Conservation (phyloP, 108 stramenopile species). For the Pseudonitzschia multistriata region DNA sequence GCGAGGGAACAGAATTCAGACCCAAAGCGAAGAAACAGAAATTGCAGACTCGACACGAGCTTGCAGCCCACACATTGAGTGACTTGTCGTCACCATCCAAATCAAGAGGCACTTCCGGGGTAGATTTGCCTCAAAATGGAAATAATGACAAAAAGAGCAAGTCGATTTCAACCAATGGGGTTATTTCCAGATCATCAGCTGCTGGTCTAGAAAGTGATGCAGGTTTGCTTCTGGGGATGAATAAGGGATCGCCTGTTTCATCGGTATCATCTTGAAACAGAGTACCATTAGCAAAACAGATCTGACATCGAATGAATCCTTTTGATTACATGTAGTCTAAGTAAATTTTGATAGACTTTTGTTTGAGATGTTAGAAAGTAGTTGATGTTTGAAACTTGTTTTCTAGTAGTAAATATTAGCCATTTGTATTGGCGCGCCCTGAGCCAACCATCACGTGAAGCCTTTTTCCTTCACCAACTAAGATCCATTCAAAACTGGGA, state of each 20-base stretch:
- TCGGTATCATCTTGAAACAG: conserved; percentile 13
- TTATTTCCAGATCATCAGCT: not conserved
- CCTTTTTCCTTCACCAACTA: conserved; percentile 12
- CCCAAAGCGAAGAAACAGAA: conserved; percentile 12
- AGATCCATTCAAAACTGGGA: conserved; percentile 6
- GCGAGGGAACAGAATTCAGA: conserved; percentile 1
- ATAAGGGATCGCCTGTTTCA: conserved; percentile 34
- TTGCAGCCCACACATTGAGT: conserved; percentile 38
- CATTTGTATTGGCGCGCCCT: not conserved
- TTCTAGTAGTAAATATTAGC: not conserved
- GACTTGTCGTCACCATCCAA: conserved; percentile 17
- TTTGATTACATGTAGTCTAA: not conserved
- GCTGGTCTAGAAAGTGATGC: conserved; percentile 35
- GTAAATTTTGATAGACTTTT: not conserved
- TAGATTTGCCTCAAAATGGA: conserved; percentile 4
- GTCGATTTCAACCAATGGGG: not conserved
- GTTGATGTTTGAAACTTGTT: not conserved
- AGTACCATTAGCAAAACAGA: not conserved
- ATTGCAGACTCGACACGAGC: conserved; percentile 12
- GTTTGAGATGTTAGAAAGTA: no score
- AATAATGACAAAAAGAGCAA: not conserved
- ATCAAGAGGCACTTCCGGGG: not conserved
- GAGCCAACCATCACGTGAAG: conserved; percentile 1
- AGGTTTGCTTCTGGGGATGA: conserved; percentile 47
- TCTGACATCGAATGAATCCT: not conserved